Evolutionary conservation across 2,329 filamentous ascomycete species (phyloP), one percentile per base, ranked within the genome.

Genomic region (Penicillium hesseltinei): DNA sequence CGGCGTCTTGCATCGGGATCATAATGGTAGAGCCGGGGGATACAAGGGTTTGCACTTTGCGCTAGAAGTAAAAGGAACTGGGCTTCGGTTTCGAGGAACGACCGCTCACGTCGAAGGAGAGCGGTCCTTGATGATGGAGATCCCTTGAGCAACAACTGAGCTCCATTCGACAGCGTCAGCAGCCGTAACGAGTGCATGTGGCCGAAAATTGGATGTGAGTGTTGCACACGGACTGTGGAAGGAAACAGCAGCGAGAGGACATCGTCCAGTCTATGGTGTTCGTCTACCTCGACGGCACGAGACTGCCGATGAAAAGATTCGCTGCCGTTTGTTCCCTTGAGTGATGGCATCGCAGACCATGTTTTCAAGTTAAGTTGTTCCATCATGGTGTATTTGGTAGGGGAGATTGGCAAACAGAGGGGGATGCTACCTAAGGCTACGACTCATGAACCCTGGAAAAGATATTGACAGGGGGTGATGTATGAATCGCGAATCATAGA

Each of bases 91-190:
- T 76, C 71, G 8, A 79, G 71, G 36, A 68, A 67, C 36, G 64
- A 60, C 42, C 72, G 68, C 59, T 79, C 76, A 44, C 73, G 71
- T 40, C 76, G 73, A 39, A 78, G 66, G 29, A 78, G 69, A n/a
- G 69, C 67, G 10, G 71, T 72, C 31, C 67, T 68, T 31, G 70
- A 66, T 8, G 64, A 66, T 10, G 75, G 73, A 17, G 69, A 66
- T 46, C 68, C 60, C 60, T 78, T 79, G 31, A 78, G 42, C 13
- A 77, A 62, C 29, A 79, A 57, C 21, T 66, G 68, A 23, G 64
- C 59, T 27, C 72, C 73, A 46, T 77, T 75, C 3, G 76, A 77
- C 19, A 78, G 65, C 19, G 63, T 66, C 5, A 78, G 56, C 5
- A 71, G 60, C 49, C 68, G 72, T 9, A 76, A 59, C 2, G 69